Conservation (phyloP, 305 asterid genomes). For the Withania somnifera region DNA sequence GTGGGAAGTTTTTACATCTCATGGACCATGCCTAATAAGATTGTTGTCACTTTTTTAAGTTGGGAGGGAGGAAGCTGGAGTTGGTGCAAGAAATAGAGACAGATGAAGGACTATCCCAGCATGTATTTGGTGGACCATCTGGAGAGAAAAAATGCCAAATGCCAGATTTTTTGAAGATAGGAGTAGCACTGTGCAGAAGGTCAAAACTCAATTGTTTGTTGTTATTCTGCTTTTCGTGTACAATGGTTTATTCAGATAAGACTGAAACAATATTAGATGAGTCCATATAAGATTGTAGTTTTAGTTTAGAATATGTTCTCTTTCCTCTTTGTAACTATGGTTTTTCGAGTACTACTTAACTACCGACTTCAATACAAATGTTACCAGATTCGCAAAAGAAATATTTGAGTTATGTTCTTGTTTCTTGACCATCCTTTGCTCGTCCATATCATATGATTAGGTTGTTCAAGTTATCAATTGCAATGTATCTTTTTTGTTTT, state of each 20-base stretch:
- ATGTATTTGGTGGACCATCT: too few species aligned
- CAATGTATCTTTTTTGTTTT: slow-evolving; percentile 3
- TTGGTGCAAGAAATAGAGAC: too few species aligned
- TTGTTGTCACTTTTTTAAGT: too few species aligned
- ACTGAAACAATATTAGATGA: neutral
- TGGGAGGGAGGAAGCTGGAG: too few species aligned
- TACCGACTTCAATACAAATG: neutral
- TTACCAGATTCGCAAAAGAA: neutral
- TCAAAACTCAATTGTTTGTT: neutral
- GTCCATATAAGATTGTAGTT: neutral
- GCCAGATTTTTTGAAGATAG: neutral
- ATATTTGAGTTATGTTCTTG: neutral
- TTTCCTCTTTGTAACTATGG: neutral
- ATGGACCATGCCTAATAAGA: too few species aligned
- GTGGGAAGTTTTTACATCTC: too few species aligned
- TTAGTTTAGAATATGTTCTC: neutral
- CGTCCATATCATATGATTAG: neutral
- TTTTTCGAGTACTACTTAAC: neutral
- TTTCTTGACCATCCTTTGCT: neutral
- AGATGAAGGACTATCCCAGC: too few species aligned
- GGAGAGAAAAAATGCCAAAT: too few species aligned
- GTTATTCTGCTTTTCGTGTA: neutral
- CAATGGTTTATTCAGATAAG: neutral
- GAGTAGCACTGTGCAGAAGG: neutral
- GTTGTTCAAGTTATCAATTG: slow-evolving; percentile 11